Percentiles rank a stretch among this genome's conserved stretches.
Conservation (phyloP, 2,329 filamentous ascomycete species). For the Apiospora kogelbergensis region DNA sequence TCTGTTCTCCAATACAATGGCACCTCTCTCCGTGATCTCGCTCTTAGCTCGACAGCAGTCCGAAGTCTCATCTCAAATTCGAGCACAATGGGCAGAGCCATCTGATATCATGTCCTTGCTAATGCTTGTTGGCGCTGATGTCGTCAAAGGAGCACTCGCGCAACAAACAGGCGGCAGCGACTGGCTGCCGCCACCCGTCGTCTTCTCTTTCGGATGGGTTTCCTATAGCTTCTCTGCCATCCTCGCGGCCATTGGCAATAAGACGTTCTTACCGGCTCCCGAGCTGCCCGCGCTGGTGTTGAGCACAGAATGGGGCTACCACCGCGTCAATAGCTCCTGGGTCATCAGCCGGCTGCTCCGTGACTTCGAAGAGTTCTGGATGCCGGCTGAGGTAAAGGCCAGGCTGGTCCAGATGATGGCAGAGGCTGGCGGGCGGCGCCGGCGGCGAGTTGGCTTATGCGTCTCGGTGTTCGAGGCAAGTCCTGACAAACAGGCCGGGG, state of each 20-base stretch:
- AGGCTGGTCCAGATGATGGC: not conserved
- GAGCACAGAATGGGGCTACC: not conserved
- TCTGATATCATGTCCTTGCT: slow-evolving; percentile 20
- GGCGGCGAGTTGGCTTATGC: not conserved
- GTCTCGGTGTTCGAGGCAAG: not conserved
- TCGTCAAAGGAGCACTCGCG: not conserved
- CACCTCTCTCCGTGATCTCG: not conserved
- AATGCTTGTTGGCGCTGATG: slow-evolving; percentile 19
- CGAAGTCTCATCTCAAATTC: not conserved
- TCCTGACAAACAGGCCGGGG: not conserved
- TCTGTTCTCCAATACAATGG: not conserved
- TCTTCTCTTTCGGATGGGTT: not conserved
- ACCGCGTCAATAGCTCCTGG: not conserved
- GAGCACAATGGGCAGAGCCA: slow-evolving; percentile 18
- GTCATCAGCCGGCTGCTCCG: not conserved
- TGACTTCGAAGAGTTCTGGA: not conserved
- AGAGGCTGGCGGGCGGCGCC: not conserved
- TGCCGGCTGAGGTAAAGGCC: not conserved
- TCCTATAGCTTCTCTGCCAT: not conserved
- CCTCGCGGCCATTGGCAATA: not conserved
- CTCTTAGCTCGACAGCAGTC: not conserved
- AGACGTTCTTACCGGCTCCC: not conserved
- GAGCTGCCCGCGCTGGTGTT: not conserved
- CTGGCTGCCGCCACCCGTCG: not conserved
- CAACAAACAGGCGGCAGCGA: not conserved